A percentile compares a stretch with the other conserved stretches of the same genome.
Conservation (phyloP, 176 grass and related monocot species). For the Secale cereale region DNA sequence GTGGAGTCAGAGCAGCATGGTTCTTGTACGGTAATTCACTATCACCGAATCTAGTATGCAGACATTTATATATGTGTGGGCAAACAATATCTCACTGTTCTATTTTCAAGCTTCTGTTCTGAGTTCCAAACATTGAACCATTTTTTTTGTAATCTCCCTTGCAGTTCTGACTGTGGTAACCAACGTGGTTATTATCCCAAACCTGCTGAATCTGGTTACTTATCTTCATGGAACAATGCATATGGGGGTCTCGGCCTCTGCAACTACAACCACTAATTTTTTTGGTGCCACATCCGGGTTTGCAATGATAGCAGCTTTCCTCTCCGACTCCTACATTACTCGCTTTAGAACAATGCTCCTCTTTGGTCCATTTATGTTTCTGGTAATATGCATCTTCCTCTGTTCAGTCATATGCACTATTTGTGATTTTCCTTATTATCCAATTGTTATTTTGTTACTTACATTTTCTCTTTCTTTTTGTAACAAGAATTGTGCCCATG, state of each 20-base stretch:
- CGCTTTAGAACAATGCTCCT: constrained; percentile 5
- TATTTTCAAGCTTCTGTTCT: not conserved
- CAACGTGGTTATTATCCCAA: constrained; percentile 16
- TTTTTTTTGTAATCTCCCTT: not conserved
- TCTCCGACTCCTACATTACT: constrained; percentile 10
- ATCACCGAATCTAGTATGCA: not conserved
- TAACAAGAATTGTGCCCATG: not conserved
- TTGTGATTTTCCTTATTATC: not conserved
- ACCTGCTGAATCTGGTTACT: not conserved
- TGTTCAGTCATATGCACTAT: not conserved
- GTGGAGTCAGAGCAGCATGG: constrained; percentile 15
- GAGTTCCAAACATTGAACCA: not conserved
- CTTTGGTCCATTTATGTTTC: constrained; percentile 14
- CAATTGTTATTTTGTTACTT: not conserved
- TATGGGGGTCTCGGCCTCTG: not conserved
- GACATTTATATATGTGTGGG: not conserved
- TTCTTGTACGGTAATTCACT: constrained; percentile 8
- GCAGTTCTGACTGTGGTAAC: constrained; percentile 6
- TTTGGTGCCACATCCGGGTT: constrained; percentile 12
- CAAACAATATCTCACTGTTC: not conserved
- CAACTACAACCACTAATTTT: constrained; percentile 12
- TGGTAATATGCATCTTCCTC: constrained; percentile 2
- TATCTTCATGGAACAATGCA: constrained; percentile 16
- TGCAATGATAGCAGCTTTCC: constrained; percentile 14
- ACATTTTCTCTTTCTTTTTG: not conserved